phyloP scores from a whole-genome alignment of 768 basidiomycete species.

The Phylloporus sp. region DNA sequence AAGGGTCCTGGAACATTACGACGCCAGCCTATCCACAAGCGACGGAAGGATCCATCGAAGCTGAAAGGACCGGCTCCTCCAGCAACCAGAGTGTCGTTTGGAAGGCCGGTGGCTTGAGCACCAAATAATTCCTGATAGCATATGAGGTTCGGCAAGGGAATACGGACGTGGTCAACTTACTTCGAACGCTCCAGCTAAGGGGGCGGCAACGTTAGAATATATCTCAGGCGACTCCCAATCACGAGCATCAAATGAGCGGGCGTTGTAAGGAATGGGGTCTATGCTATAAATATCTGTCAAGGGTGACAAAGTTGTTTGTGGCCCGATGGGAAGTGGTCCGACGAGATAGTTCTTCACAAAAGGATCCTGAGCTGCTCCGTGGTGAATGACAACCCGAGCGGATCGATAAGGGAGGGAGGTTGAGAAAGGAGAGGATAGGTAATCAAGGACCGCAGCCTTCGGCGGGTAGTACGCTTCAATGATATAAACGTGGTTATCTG shows the following conservation, averaged over 20 bases:
- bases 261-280: slow-evolving; percentile 51
- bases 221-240: slow-evolving; percentile 26
- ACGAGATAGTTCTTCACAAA: slow-evolving; percentile 53
- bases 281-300: slow-evolving; percentile 52
- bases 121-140: slow-evolving; percentile 46
- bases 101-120: slow-evolving; percentile 39
- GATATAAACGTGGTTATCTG: slow-evolving; percentile 49
- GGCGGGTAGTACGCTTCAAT: slow-evolving; percentile 49
- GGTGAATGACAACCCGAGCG: slow-evolving; percentile 50
- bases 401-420: slow-evolving; percentile 34
- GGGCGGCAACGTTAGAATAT: slow-evolving; percentile 32
- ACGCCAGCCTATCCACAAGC: slow-evolving; percentile 50
- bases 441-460: slow-evolving; percentile 45
- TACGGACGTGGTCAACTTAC: slow-evolving; percentile 22
- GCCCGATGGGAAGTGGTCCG: slow-evolving; percentile 50
- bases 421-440: slow-evolving; percentile 36
- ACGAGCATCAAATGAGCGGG: slow-evolving; percentile 36
- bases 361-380: slow-evolving; percentile 41
- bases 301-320: slow-evolving; percentile 36
- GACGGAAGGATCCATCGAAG: slow-evolving; percentile 58
- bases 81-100: slow-evolving; percentile 48
- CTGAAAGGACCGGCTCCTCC: slow-evolving; percentile 49
- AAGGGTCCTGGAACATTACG: slow-evolving; percentile 48
- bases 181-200: slow-evolving; percentile 39
- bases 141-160: background rate